Evolutionary conservation across 192 early-diverging fungal genomes (phyloP), one percentile per base, ranked within the genome.

Genomic region (Coemansia sp.): DNA sequence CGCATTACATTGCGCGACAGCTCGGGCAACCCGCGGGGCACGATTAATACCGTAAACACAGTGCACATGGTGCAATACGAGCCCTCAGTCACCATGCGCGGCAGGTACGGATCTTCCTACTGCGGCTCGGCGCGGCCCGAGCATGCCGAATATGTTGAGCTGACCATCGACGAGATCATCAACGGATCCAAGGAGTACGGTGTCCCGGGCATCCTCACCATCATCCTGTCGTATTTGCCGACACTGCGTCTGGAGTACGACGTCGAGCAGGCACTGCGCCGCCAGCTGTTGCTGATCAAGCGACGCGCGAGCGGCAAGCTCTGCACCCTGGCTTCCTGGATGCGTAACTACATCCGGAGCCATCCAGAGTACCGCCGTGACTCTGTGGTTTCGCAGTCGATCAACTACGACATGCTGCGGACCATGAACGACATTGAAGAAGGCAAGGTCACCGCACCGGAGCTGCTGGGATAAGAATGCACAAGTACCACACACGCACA

Each of bases 161-260:
- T 94, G 76, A 86, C 90, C 4, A 77, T 96, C 8, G 76, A 94
- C 56, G 89, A 94, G 55, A 95, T 96, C 51, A 82, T 98, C 56
- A 92, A 94, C 59, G 92, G 91, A n/a, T 79, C 78, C 40, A 51
- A 56, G 7, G 73, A 75, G 13, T 91, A 54, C 47, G 31, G 58
- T 19, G 57, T 93, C 64, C 76, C 78, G 6, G 96, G 96, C 11
- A 64, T 98, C 26, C 64, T 92, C 25, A 82, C 80, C 39, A 63
- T 96, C 32, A 83, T 98, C 25, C 73, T 82, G 43, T 72, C 72
- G 14, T 96, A 92, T 54, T 73, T 98, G 20, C 80, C 86, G 51
- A 77, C 80, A 22, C 47, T 86, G 27, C 78, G 86, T 26, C 74
- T 95, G 21, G 83, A 86, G 38, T 78, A 82, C 33, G 77, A 81